These are phyloP conservation scores for Alternaria arbusti DNA, from an alignment of 2,329 filamentous ascomycete species.

Conservation along the genomic window DNA sequence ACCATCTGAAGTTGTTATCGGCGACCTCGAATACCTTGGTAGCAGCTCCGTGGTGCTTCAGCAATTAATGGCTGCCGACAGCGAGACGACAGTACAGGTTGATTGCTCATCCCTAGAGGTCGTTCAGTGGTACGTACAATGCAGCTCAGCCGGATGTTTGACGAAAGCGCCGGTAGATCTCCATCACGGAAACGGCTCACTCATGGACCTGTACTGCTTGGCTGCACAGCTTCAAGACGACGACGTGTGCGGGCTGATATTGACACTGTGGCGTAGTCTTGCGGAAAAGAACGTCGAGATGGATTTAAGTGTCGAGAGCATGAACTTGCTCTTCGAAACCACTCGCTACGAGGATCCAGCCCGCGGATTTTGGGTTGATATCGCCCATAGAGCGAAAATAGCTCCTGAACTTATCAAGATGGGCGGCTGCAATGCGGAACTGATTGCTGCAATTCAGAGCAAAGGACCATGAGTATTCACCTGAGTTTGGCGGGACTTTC, in stretches of 20 bases:
- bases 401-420: neutral
- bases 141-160: neutral
- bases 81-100: neutral
- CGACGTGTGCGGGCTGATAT: neutral
- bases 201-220: constrained; percentile 6
- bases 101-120: neutral
- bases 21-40: neutral
- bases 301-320: neutral
- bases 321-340: constrained; percentile 6
- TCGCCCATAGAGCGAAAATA: neutral
- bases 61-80: neutral
- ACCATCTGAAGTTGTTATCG: neutral
- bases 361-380: neutral
- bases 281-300: neutral
- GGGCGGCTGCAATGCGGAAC: neutral
- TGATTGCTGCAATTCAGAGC: neutral
- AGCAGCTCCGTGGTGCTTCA: neutral
- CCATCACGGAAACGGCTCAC: neutral
- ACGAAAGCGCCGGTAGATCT: neutral
- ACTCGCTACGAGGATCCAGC: constrained; percentile 1
- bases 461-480: neutral
- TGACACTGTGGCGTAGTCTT: neutral
- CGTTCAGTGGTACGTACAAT: neutral
- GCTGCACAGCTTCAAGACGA: constrained; percentile 4
- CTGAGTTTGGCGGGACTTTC: neutral